Conservation (phyloP, 2,329 filamentous ascomycete species). For the Microascus cirrosus region DNA sequence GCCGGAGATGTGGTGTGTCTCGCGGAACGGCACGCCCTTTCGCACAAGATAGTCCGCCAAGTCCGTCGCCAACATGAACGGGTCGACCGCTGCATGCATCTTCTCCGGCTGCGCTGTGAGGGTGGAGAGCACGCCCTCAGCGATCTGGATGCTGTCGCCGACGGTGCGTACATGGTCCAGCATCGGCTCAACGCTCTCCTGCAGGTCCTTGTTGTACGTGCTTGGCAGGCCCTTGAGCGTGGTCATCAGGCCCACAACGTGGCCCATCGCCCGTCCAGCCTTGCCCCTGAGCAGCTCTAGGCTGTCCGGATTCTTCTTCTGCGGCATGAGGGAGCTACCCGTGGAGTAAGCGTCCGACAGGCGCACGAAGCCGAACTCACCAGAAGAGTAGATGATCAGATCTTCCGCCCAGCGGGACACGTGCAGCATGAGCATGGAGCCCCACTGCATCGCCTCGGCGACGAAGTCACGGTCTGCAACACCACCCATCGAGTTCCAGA, state of each 20-base stretch:
- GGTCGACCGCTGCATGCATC: conserved; percentile 70
- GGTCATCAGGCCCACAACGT: conserved; percentile 71
- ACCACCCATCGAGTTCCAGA: conserved; percentile 68
- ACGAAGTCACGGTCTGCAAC: conserved; percentile 75
- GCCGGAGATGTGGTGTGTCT: conserved; percentile 70
- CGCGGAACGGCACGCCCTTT: conserved; percentile 64
- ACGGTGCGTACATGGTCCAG: conserved; percentile 76
- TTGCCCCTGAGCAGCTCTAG: conserved; percentile 64
- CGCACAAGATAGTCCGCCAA: conserved; percentile 53
- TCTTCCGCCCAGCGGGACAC: conserved; percentile 76
- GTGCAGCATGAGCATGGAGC: conserved; percentile 66
- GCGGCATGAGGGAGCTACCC: conserved; percentile 66
- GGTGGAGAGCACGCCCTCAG: conserved; percentile 68
- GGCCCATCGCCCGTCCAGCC: conserved; percentile 64
- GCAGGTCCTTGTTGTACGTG: conserved; percentile 88
- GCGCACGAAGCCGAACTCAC: conserved; percentile 66
- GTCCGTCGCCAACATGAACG: conserved; percentile 72
- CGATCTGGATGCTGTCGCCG: conserved; percentile 70
- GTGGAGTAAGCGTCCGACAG: conserved; percentile 73
- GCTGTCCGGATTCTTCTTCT: conserved; percentile 78
- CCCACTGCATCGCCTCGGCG: conserved; percentile 73
- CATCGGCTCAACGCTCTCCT: conserved; percentile 79
- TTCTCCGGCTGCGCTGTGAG: conserved; percentile 57
- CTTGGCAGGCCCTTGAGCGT: conserved; percentile 61
- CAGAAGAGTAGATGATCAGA: conserved; percentile 69